Evolutionary conservation across 441 rosid species (phyloP), one percentile per base, ranked within the genome.

Genomic region (Brassica balearica): DNA sequence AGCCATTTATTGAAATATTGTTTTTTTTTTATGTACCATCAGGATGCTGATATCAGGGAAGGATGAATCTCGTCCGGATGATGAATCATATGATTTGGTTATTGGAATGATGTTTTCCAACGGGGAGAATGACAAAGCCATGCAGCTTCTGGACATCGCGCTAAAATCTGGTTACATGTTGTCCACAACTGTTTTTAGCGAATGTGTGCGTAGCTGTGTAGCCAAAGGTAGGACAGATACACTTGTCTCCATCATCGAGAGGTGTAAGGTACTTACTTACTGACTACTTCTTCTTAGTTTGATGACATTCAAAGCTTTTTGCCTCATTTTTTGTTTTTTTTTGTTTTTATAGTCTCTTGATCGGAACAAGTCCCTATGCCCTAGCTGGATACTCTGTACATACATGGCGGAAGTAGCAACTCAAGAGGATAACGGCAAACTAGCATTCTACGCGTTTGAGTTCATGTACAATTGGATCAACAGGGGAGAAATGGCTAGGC

Each of bases 401-500:
- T 59, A 64, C 75, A 88, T 94, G 77, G 92, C 94, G 22, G 97
- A 89, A 69, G 86, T 77, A 84, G 98, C 97, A 60, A 74, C 84
- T 77, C 85, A 85, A 81, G 88, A 76, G 36, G 97, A 94, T 80
- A 94, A 96, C 77, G 83, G 91, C 88, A 88, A 87, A 71, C 78
- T 96, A 77, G 93, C 93, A 14, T 91, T 84, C 83, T 87, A 85
- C 63, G 94, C 97, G 1, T 78, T 96, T 83, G 97, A 96, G 69
- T 96, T 94, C 74, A 87, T 94, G 90, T 97, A 88, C 43, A 88
- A 80, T 64, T 96, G 91, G 99, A 90, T 94, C 83, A 85, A 84
- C 29, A 79, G 87, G 12, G 94, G 96, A 0, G 96, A 96, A 85
- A 75, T 59, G 81, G 86, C 88, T 20, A 84, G 87, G 80, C 94